Conservation (phyloP, 2,329 filamentous ascomycete species). For the Colletotrichum nymphaeae region DNA sequence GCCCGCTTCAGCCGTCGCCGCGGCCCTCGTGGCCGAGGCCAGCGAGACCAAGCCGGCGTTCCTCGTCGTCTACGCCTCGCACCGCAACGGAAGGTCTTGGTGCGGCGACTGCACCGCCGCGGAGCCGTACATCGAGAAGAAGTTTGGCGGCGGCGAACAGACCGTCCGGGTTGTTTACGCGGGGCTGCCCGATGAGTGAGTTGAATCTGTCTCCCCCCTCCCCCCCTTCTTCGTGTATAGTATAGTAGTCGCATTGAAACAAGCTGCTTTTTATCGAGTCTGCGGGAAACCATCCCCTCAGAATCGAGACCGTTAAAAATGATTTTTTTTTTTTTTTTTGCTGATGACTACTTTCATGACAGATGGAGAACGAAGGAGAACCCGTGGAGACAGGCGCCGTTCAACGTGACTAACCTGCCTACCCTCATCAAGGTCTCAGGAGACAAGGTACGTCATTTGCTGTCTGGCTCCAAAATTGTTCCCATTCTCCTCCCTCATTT, state of each 20-base stretch:
- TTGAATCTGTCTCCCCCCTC: background rate
- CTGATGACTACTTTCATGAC: background rate
- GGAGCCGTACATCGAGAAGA: conserved; percentile 34
- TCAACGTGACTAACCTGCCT: conserved; percentile 33
- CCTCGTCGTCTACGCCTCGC: conserved; percentile 33
- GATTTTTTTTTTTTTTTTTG: background rate
- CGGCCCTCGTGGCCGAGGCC: conserved; percentile 27
- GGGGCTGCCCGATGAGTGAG: conserved; percentile 33
- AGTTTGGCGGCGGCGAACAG: conserved; percentile 22
- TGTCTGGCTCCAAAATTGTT: background rate
- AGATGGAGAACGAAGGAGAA: conserved; percentile 34
- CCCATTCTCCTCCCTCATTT: too few relatives aligned
- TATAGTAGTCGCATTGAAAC: too few relatives aligned
- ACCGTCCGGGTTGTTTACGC: conserved; percentile 31
- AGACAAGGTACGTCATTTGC: conserved; percentile 12
- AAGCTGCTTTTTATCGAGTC: background rate
- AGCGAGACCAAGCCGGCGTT: conserved; percentile 30
- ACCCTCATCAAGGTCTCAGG: conserved; percentile 31
- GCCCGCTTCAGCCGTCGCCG: conserved; percentile 22
- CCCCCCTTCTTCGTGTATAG: background rate
- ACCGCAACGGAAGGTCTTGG: conserved; percentile 31
- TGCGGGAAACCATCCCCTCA: too few relatives aligned
- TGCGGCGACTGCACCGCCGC: conserved; percentile 31
- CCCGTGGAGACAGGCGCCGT: conserved; percentile 32
- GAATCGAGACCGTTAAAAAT: background rate